A percentile compares a stretch with the other conserved stretches of the same genome.
Conservation (phyloP, 2,329 filamentous ascomycete species). For the Aspergillus sp. region DNA sequence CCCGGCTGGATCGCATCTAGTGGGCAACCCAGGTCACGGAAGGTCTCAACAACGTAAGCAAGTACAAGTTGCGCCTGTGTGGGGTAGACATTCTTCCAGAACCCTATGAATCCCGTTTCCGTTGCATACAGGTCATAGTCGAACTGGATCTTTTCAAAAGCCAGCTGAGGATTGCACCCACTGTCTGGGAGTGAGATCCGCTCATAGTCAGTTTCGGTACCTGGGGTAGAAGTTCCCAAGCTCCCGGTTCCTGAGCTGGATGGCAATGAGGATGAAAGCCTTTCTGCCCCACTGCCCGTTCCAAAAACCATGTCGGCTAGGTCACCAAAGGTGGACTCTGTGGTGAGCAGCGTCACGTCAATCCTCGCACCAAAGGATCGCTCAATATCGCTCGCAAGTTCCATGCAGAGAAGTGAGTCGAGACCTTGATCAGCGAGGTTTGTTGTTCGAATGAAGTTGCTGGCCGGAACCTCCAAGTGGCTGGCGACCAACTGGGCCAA, state of each 20-base stretch:
- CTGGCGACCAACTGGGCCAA: neutral
- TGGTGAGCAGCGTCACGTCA: slow-evolving; percentile 18
- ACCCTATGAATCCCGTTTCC: slow-evolving; percentile 25
- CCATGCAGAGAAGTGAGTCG: slow-evolving; percentile 48
- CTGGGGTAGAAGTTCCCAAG: neutral
- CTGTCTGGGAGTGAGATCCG: neutral
- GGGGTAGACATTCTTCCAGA: slow-evolving; percentile 30
- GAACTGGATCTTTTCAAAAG: neutral
- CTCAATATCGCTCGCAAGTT: slow-evolving; percentile 50
- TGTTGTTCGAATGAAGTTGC: slow-evolving; percentile 6
- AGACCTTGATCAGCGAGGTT: slow-evolving; percentile 42
- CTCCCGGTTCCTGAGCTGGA: slow-evolving; percentile 13
- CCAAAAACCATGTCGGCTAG: neutral
- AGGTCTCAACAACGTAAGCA: slow-evolving; percentile 33
- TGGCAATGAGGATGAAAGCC: neutral
- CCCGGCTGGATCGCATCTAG: slow-evolving; percentile 28
- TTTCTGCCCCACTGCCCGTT: neutral
- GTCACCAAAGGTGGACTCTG: neutral
- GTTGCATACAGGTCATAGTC: slow-evolving; percentile 28
- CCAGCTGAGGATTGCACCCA: neutral
- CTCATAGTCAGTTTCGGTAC: neutral
- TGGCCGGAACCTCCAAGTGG: neutral
- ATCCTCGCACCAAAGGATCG: slow-evolving; percentile 39
- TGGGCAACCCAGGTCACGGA: slow-evolving; percentile 37
- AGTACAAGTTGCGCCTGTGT: slow-evolving; percentile 26